phyloP scores from a whole-genome alignment of 73 alveolate genomes.

The Paramecium caudatum region DNA sequence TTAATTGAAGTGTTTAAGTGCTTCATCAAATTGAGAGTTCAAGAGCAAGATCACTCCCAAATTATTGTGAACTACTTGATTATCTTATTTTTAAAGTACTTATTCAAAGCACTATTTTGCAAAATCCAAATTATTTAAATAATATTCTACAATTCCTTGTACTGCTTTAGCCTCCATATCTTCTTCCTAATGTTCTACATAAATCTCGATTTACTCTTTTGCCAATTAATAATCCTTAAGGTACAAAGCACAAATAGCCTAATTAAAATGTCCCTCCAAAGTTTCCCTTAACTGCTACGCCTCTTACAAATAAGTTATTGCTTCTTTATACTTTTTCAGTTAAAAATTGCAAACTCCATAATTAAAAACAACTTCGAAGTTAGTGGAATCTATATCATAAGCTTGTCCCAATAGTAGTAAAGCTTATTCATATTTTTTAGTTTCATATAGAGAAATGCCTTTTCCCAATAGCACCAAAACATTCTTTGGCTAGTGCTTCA shows the following conservation, averaged over 20 bases:
- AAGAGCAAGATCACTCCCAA: constrained; percentile 46
- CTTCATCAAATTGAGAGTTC: constrained; percentile 59
- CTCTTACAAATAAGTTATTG: neutral
- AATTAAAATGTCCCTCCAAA: constrained; percentile 35
- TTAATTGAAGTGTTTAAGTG: constrained; percentile 40
- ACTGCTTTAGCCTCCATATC: constrained; percentile 59
- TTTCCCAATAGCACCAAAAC: constrained; percentile 56
- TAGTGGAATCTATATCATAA: constrained; percentile 33
- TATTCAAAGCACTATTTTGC: constrained; percentile 17
- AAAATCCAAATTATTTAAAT: neutral
- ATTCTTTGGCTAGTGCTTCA: constrained; percentile 62
- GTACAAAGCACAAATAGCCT: constrained; percentile 55
- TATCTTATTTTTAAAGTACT: constrained; percentile 1
- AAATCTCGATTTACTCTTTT: constrained; percentile 26
- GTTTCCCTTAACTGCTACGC: constrained; percentile 26
- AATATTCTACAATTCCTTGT: constrained; percentile 47
- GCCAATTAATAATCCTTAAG: constrained; percentile 21
- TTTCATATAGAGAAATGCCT: constrained; percentile 56
- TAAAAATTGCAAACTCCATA: constrained; percentile 62
- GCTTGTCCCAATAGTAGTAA: constrained; percentile 14
- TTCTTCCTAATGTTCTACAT: neutral
- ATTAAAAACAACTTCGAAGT: constrained; percentile 59
- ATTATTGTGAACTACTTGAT: constrained; percentile 47
- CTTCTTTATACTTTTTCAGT: constrained; percentile 56
- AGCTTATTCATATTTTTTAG: constrained; percentile 59